A percentile compares a stretch with the other conserved stretches of the same genome.
Conservation (phyloP, 768 basidiomycete species). For the Russula foetens region DNA sequence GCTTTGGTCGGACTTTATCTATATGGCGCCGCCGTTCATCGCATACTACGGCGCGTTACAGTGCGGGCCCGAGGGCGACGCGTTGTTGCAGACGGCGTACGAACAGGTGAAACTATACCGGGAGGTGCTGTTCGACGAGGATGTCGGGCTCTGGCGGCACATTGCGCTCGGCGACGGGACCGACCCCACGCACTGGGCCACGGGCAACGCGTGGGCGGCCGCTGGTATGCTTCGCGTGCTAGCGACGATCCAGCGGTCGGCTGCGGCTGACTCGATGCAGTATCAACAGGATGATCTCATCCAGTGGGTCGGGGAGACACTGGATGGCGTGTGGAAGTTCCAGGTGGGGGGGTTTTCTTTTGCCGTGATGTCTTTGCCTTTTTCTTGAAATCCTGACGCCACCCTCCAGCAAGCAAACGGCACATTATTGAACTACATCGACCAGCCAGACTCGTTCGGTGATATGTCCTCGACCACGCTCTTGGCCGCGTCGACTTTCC, state of each 20-base stretch:
- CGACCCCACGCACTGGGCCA: slow-evolving; percentile 44
- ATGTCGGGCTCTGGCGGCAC: no score
- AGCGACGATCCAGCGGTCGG: slow-evolving; percentile 41
- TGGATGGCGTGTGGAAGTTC: slow-evolving; percentile 33
- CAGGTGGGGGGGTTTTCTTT: slow-evolving; percentile 30
- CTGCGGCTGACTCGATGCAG: slow-evolving; percentile 29
- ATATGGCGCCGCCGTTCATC: slow-evolving; percentile 59
- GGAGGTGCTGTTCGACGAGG: slow-evolving; percentile 35
- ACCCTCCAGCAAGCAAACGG: slow-evolving; percentile 33
- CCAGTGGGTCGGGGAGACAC: slow-evolving; percentile 46
- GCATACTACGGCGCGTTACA: slow-evolving; percentile 53
- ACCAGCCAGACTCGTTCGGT: slow-evolving; percentile 40
- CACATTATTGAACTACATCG: slow-evolving; percentile 44
- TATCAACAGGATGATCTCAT: slow-evolving; percentile 37
- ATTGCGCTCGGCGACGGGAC: slow-evolving; percentile 39
- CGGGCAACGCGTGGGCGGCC: slow-evolving; percentile 71
- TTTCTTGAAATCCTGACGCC: not conserved
- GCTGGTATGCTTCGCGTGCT: slow-evolving; percentile 57
- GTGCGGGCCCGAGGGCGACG: slow-evolving; percentile 28
- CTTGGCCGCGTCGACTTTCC: slow-evolving; percentile 47
- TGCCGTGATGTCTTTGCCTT: not conserved
- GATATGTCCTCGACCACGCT: slow-evolving; percentile 52
- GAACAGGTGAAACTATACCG: slow-evolving; percentile 51
- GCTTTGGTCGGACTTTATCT: slow-evolving; percentile 51
- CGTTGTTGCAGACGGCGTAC: slow-evolving; percentile 42